Base-by-base conservation (phyloP, 164 flowering plant genomes). In the Magnolia sinica region DNA sequence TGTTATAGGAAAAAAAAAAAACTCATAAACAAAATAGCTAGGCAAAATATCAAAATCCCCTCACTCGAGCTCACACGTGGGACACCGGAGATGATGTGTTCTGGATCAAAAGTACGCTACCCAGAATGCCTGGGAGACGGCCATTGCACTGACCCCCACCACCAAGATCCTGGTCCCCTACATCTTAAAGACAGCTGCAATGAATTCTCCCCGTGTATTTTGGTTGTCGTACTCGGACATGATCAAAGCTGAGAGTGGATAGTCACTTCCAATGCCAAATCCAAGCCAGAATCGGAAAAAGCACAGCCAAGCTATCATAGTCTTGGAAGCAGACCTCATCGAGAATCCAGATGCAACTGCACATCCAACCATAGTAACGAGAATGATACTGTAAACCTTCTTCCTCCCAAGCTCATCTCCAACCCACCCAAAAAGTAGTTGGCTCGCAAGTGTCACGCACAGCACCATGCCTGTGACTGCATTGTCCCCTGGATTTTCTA, bases 331-430 rank as follows among this genome's bases (percentile, higher is more conserved):
- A 50, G 64, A 19, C 0, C 92, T 91, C 29, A 89, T 79, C 0
- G 90, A 87, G 1, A 89, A 73, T 0, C 92, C 92, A 0, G 88
- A 89, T 58, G 87, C 72, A 4, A 89, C 75, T 50, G 90, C 89
- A 71, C 92, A 89, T 2, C 80, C 11, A 55, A 72, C 85, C 92
- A 89, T 89, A 18, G 87, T 76, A 16, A 89, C 65, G n/a, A 89
- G 85, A 1, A 90, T 88, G 19, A 88, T 50, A 5, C 90, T 89
- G 20, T 88, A 87, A 2, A 88, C 88, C 69, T 76, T 88, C 45
- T 58, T 88, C 14, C 91, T 75, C 9, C 91, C 91, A 0, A 88
- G 83, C 73, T 89, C 88, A 75, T 89, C 88, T 0, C 90, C 89
- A 5, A 89, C 85, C 82, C 81, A 89, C 4, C 90, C 91, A 71